Evolutionary conservation across 805 yeast genomes (phyloP), one percentile per base, ranked within the genome.

Genomic region (Ogataea paraovalis): DNA sequence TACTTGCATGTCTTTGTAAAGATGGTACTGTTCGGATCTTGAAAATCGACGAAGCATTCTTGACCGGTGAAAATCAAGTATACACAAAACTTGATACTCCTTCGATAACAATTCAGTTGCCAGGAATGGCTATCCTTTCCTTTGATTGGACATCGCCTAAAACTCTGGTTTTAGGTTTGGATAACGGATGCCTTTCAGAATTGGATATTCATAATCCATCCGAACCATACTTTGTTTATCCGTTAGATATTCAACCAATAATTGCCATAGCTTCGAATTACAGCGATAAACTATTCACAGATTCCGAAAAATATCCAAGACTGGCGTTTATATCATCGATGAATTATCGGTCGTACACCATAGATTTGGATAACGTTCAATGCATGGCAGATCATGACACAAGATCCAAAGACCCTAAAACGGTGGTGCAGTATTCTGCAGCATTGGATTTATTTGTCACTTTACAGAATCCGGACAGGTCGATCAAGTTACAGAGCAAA

Each of bases 71-170:
- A 12, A 19, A 48, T 8, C 38, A 43, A 7, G 20, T 22, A 16
- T 51, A 44, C 22, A 41, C 52, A 8, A 45, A 49, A 18, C 40
- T 60, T n/a, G 27, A 45, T 5, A 43, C 46, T 4, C 49, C 56
- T 14, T 59, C 66, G 2, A 25, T 54, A 8, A 51, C 52, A 5
- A 45, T 64, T 5, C 44, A 41, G 28, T 18, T 64, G 2, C 54
- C 59, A 1, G 54, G 51, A 13, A 49, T 56, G 21, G 43, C 43
- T 3, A 52, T 60, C 19, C 44, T 53, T 14, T 54, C 62, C 4
- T 56, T 63, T 33, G 61, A 64, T 21, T 65, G 69, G 63, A 50
- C 58, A 4, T 57, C 69, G 13, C 48, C 53, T n/a, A 38, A 50
- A 7, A 50, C 56, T 2, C 19, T 66, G 13, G 32, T 56, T 1